A percentile compares a stretch with the other conserved stretches of the same genome.
Conservation (phyloP, 1,284 basidiomycete species). For the Irpex sp. region DNA sequence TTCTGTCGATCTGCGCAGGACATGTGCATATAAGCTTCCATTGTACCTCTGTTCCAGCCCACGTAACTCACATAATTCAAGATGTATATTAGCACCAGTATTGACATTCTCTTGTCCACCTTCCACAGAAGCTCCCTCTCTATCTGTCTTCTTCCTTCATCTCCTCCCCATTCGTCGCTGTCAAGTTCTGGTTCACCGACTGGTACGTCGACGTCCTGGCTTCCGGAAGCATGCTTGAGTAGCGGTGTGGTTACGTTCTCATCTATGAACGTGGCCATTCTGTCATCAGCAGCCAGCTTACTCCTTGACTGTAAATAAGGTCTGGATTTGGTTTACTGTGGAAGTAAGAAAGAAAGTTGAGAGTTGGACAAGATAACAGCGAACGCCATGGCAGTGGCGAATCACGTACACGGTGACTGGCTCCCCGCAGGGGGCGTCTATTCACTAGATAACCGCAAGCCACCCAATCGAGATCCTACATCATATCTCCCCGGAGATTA, state of each 20-base stretch:
- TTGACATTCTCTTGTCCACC: conserved; percentile 61
- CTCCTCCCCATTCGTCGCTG: conserved; percentile 39
- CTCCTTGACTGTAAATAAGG: background rate
- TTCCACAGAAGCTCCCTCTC: conserved; percentile 57
- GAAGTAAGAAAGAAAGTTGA: background rate
- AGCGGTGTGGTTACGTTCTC: conserved; percentile 5
- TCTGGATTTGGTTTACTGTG: background rate
- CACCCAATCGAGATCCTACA: background rate
- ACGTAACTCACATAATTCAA: conserved; percentile 52
- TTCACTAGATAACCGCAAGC: background rate
- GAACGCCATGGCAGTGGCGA: background rate
- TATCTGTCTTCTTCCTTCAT: conserved; percentile 36
- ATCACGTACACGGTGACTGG: background rate
- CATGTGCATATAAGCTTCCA: background rate
- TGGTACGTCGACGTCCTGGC: background rate
- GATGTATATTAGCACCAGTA: conserved; percentile 65
- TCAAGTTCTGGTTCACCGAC: background rate
- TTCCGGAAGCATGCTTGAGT: conserved; percentile 4
- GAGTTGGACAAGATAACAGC: background rate
- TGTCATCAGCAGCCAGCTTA: background rate
- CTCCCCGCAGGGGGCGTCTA: background rate
- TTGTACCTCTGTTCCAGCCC: background rate
- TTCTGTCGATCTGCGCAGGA: conserved; percentile 53
- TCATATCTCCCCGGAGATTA: too few species aligned
- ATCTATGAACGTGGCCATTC: background rate